Conservation (phyloP, 495 filamentous ascomycete species). For the Ascodesmis nigricans region DNA sequence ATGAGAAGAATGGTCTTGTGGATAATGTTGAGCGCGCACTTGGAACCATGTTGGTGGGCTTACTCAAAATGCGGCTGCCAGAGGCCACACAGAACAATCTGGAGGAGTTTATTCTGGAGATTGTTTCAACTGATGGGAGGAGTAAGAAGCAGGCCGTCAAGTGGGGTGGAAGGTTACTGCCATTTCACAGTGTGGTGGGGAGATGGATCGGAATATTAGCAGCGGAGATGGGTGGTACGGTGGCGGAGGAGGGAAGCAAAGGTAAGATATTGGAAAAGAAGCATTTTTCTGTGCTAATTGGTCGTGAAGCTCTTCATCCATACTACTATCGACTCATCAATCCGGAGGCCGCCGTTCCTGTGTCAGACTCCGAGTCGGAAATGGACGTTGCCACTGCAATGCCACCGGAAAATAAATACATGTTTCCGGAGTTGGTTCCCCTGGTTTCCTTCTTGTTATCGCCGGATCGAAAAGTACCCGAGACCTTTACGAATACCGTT, state of each 20-base stretch:
- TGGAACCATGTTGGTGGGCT: slow-evolving; percentile 46
- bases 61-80: slow-evolving; percentile 22
- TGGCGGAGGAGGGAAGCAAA: slow-evolving; percentile 73
- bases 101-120: slow-evolving; percentile 37
- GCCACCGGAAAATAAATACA: slow-evolving; percentile 13
- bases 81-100: slow-evolving; percentile 22
- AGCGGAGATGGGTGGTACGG: slow-evolving; percentile 49
- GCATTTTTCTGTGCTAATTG: not conserved
- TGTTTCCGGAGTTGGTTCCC: slow-evolving; percentile 22
- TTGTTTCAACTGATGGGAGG: slow-evolving; percentile 37
- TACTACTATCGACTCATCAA: slow-evolving; percentile 55
- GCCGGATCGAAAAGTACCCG: not conserved
- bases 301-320: slow-evolving; percentile 26
- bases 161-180: slow-evolving; percentile 76
- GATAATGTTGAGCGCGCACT: slow-evolving; percentile 79
- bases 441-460: slow-evolving; percentile 22
- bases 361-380: too few species aligned
- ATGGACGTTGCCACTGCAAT: slow-evolving; percentile 12
- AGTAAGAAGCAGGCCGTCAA: slow-evolving; percentile 62
- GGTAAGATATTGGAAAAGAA: slow-evolving; percentile 25
- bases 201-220: slow-evolving; percentile 79
- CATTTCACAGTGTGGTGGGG: slow-evolving; percentile 52
- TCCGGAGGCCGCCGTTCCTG: slow-evolving; percentile 21
- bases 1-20: slow-evolving; percentile 53
- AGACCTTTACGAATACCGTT: not conserved